Evolutionary conservation across 129 eudicot genomes (phyloP), one percentile per base, ranked within the genome.

Genomic region (Chrysanthemum seticuspe): DNA sequence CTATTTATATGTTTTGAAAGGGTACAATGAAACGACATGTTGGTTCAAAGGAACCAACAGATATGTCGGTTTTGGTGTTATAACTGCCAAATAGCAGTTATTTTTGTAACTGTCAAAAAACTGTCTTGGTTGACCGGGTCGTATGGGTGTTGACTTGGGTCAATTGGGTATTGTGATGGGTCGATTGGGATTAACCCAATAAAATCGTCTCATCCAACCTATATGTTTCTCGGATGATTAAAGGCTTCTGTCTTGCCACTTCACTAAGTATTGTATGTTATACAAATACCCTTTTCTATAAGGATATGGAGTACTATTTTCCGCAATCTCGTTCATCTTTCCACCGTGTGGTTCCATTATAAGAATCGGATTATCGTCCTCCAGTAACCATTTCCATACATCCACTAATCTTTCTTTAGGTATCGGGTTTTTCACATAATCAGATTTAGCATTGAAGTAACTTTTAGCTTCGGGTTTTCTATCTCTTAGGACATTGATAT

Each of bases 281-380:
- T 64, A 64, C 52, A 40, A 64, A 40, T 64, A 34, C 4, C 52
- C 69, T n/a, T 64, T 64, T 40, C 69, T 40, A 40, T 64, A 10
- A 13, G 69, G 52, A 23, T 64, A 64, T 9, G 69, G 53, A 15
- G 10, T 64, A 14, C 7, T 9, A 10, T 49, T 36, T 34, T 14
- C 19, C 2, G 40, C 69, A 40, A 64, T 40, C 52, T 64, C 69
- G 27, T 9, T 36, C 69, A 64, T 64, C 52, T 64, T 64, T 40
- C 69, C 69, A 40, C 69, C 69, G 5, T 13, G 69, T 8, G 69
- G 69, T 8, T 64, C 69, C 69, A 64, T 64, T 64, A 15, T 9
- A 34, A 64, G 52, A 8, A 15, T 64, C 69, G 67, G 65, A 12
- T 7, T 2, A 3, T 64, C 51, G 0, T 1, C 69, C 14, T 64